Base-by-base conservation (phyloP, 352 stramenopile species). In the Pythium brachiatum region DNA sequence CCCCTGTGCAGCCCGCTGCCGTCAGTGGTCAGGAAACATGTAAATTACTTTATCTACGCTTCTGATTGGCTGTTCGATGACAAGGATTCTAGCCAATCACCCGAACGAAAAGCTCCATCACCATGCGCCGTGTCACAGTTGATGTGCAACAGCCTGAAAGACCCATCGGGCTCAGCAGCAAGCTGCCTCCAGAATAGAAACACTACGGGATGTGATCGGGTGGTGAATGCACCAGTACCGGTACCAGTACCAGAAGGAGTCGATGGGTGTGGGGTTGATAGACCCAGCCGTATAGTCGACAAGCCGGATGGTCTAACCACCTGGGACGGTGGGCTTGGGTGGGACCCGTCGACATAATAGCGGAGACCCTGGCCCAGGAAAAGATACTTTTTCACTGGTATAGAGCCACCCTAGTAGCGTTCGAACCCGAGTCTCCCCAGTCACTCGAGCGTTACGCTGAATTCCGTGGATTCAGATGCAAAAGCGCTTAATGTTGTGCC, bases 81-180 rank as follows among this genome's bases (percentile, higher is more conserved):
- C 60, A 66, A 55, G 12, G 41, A 66, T 66, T 66, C 60, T 60
- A 66, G 41, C 60, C 60, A 66, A 66, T 66, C 60, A 50, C 31
- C 53, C 60, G 52, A 67, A 57, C 60, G 25, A 57, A 16, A 2
- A 53, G 54, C 48, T 43, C 36, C 18, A 50, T 64, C 57, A 64
- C 57, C 44, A 60, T 23, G 18, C 31, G 50, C 48, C 58, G 21
- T 62, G 60, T 67, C 53, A 62, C 53, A 67, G 41, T 34, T 62
- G 43, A 36, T 43, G 46, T 31, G 46, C 46, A 31, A 53, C 46
- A 47, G 39, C 15, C 39, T 18, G 20, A 43, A 43, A 43, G 34
- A 41, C 34, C 34, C 34, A 8, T 41, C 18, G 36, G n/a, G 13
- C 2, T 43, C 36, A 43, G 36, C 36, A 43, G 36, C 36, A 20